Base-by-base conservation (phyloP, 2,329 filamentous ascomycete genomes). In the Metarhizium album region DNA sequence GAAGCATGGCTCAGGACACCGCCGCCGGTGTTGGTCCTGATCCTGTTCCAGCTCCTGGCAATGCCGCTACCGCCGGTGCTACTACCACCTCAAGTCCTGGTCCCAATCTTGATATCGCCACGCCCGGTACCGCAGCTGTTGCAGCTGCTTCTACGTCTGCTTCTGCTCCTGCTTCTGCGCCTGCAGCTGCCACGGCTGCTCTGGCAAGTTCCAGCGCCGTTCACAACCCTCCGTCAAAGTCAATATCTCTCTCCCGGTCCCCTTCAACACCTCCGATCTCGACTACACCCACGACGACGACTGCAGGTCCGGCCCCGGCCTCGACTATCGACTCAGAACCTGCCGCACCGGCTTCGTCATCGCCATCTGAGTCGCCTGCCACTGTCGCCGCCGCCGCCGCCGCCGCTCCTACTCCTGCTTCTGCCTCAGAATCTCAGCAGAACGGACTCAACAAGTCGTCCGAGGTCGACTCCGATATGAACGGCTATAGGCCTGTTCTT, bases 401-500 rank as follows among this genome's bases (percentile, higher is more conserved):
- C 46, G 18, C 11, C 11, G 11, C 46, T 43, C 23, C 45, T 46
- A 29, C 33, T 24, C 8, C 38, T 22, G 45, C 47, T 35, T 14
- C 45, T 38, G 51, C 52, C 48, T 54, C 53, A 29, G 53, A 53
- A 38, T 50, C 55, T 50, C 60, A 63, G 54, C 58, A 63, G 48
- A 65, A 66, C 64, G 62, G 63, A 57, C 59, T 64, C 56, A 60
- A 57, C 58, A 58, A 57, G 59, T 58, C 58, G 50, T 49, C 59
- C 53, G 61, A 62, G 53, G 52, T 58, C 56, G 59, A 60, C 46
- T 51, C 57, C 51, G 61, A 66, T 53, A 68, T 68, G 66, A 60
- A 65, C 52, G 64, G 57, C 55, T 63, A 66, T 55, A 60, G 55
- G 45, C 52, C 55, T 3, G 53, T 51, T 42, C 27, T 54, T 22